Evolutionary conservation across 2,329 filamentous ascomycete genomes (phyloP).

Genomic region (Ramularia endophylla): DNA sequence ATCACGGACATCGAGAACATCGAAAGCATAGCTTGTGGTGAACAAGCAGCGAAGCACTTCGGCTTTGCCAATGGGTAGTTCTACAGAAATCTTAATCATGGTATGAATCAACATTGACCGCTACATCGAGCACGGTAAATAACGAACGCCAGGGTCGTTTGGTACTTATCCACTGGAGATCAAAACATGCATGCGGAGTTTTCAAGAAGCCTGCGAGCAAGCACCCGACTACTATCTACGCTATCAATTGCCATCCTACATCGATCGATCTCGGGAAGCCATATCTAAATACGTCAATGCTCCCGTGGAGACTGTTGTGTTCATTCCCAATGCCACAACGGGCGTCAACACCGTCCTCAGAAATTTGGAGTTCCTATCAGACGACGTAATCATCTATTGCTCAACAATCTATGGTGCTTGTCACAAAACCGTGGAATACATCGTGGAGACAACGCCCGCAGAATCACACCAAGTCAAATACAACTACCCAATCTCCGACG

Average conservation of each 20-base stretch:
- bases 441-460: slow-evolving; percentile 60
- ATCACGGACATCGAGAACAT: slow-evolving; percentile 5
- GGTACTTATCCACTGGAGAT: slow-evolving; percentile 66
- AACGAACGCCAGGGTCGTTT: slow-evolving; percentile 58
- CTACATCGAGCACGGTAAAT: not conserved
- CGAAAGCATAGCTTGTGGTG: slow-evolving; percentile 27
- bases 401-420: slow-evolving; percentile 73
- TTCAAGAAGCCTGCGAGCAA: slow-evolving; percentile 61
- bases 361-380: slow-evolving; percentile 60
- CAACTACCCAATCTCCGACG: slow-evolving; percentile 64
- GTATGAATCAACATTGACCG: slow-evolving; percentile 37
- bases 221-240: slow-evolving; percentile 72
- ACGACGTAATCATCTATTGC: slow-evolving; percentile 76
- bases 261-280: slow-evolving; percentile 60
- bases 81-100: slow-evolving; percentile 75
- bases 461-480: slow-evolving; percentile 52
- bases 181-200: slow-evolving; percentile 53
- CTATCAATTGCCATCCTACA: slow-evolving; percentile 55
- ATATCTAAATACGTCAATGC: slow-evolving; percentile 63
- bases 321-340: slow-evolving; percentile 75
- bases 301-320: slow-evolving; percentile 61
- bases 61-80: slow-evolving; percentile 59
- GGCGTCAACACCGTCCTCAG: slow-evolving; percentile 75
- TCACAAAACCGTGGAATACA: slow-evolving; percentile 64
- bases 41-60: slow-evolving; percentile 56